These are phyloP conservation scores for Neofusicoccum ribis DNA, from an alignment of 2,329 filamentous ascomycete genomes.

Conservation along the genomic window DNA sequence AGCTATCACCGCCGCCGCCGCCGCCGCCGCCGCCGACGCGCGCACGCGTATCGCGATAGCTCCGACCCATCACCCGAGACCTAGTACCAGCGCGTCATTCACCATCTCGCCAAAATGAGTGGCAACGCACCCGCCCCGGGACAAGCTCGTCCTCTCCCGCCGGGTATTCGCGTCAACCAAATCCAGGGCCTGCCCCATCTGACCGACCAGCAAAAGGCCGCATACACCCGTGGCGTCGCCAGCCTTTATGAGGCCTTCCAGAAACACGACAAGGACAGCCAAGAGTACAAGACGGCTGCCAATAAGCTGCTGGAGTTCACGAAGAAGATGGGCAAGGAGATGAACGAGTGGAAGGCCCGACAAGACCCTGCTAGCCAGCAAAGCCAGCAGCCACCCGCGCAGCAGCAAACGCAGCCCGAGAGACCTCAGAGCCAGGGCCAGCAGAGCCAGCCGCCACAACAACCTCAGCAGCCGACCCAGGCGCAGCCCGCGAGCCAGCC, in stretches of 20 bases:
- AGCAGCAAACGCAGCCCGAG: background rate
- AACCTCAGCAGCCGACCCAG: slow-evolving; percentile 25
- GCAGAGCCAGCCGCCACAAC: slow-evolving; percentile 28
- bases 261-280: slow-evolving; percentile 48
- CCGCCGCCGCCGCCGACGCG: background rate
- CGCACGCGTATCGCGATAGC: background rate
- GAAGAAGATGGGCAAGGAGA: slow-evolving; percentile 18
- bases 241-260: slow-evolving; percentile 57
- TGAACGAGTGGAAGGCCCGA: slow-evolving; percentile 13
- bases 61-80: background rate
- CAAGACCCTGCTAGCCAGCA: slow-evolving; percentile 52
- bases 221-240: slow-evolving; percentile 56
- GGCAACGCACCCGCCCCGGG: background rate
- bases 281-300: slow-evolving; percentile 52
- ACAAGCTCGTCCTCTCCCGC: slow-evolving; percentile 2
- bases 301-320: slow-evolving; percentile 49
- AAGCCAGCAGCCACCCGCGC: slow-evolving; percentile 21
- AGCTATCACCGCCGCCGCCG: background rate
- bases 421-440: slow-evolving; percentile 26
- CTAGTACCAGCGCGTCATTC: background rate
- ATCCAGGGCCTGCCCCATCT: slow-evolving; percentile 54
- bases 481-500: slow-evolving; percentile 31
- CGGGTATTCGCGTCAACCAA: slow-evolving; percentile 52
- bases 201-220: slow-evolving; percentile 55
- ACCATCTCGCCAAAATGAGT: background rate